Conservation (phyloP, 768 basidiomycete species). For the Tricholoma furcatifolium region DNA sequence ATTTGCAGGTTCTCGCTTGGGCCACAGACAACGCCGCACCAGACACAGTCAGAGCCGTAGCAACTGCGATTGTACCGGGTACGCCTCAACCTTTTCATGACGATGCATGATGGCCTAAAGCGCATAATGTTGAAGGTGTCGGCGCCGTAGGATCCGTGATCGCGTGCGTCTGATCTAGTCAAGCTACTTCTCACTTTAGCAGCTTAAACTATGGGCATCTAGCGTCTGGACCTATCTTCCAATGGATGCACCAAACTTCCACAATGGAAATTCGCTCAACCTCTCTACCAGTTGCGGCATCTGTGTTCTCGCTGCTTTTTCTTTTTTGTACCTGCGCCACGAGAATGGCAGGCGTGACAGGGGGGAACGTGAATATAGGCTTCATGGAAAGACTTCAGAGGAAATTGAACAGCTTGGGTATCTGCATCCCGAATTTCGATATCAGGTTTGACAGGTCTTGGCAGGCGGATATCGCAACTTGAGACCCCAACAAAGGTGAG, state of each 20-base stretch:
- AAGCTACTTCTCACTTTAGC: neutral
- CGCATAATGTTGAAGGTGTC: constrained; percentile 24
- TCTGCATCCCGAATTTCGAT: constrained; percentile 44
- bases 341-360: constrained; percentile 43
- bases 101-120: neutral
- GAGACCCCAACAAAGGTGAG: neutral
- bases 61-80: constrained; percentile 43
- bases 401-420: constrained; percentile 42
- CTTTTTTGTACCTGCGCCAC: constrained; percentile 34
- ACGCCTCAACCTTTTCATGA: neutral
- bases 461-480: neutral
- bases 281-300: constrained; percentile 34
- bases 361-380: constrained; percentile 39
- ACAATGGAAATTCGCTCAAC: constrained; percentile 46
- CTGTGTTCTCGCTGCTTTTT: constrained; percentile 29
- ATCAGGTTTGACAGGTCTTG: constrained; percentile 25
- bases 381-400: constrained; percentile 35
- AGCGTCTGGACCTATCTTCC: constrained; percentile 51
- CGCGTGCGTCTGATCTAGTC: constrained; percentile 30
- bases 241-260: constrained; percentile 43
- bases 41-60: constrained; percentile 46
- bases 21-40: constrained; percentile 49
- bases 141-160: constrained; percentile 45
- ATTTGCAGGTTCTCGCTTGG: constrained; percentile 38
- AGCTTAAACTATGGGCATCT: neutral